A percentile compares a stretch with the other conserved stretches of the same genome.
Evolutionary conservation across 345 rosid genomes (phyloP).

Genomic region (Xanthoceras sorbifolium): DNA sequence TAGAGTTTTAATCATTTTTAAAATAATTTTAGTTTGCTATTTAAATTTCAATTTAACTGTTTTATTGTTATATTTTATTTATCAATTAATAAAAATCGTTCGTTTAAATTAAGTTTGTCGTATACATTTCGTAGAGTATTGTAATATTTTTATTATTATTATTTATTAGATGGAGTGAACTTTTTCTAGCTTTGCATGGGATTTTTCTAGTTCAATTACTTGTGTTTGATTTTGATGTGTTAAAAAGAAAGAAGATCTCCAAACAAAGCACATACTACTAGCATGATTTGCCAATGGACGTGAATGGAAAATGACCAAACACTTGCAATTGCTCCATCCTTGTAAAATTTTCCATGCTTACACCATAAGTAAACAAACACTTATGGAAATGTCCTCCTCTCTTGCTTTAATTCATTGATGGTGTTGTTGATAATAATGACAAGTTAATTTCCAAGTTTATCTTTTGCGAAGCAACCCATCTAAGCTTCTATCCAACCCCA

Average conservation of each 20-base stretch:
- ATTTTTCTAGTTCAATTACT: too few relatives aligned
- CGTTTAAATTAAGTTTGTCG: too few relatives aligned
- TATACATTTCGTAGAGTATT: too few relatives aligned
- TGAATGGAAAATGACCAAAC: not conserved
- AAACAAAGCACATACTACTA: not conserved
- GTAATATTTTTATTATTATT: not conserved
- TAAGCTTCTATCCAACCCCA: not conserved
- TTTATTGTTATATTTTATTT: too few relatives aligned
- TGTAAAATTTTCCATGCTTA: not conserved
- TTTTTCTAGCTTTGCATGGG: too few relatives aligned
- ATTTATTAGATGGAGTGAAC: too few relatives aligned
- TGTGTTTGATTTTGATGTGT: not conserved
- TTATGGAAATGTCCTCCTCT: not conserved
- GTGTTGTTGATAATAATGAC: not conserved
- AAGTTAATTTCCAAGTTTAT: not conserved
- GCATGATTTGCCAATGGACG: slow-evolving; percentile 3
- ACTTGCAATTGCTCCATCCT: not conserved
- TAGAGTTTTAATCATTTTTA: too few relatives aligned
- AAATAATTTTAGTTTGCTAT: too few relatives aligned
- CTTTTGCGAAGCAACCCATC: not conserved
- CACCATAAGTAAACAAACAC: not conserved
- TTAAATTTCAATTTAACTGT: too few relatives aligned
- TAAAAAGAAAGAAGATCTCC: not conserved
- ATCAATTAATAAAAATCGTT: too few relatives aligned
- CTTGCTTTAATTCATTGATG: not conserved